Conservation (phyloP, 306 rosid genomes). For the Betula pendula region DNA sequence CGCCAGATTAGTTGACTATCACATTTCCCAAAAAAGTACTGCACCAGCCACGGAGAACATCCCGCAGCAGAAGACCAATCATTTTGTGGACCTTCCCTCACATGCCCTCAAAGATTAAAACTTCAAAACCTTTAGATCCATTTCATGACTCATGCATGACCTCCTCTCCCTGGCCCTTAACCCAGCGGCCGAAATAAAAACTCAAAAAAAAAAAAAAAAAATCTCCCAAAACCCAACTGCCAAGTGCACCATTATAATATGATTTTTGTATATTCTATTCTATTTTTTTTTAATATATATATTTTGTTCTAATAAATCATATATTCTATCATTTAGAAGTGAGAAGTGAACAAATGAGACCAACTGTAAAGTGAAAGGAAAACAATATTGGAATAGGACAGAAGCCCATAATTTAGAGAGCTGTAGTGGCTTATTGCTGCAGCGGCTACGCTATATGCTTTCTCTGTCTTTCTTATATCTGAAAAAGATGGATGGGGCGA, state of each 20-base stretch:
- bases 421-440: not conserved
- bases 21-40: not conserved
- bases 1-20: not conserved
- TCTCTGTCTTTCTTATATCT: not conserved
- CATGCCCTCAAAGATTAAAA: conserved; percentile 16
- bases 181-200: not conserved
- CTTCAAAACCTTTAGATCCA: not conserved
- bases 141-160: not conserved
- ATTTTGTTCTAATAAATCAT: too few relatives aligned
- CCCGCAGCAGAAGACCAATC: conserved; percentile 18
- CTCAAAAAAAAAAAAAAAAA: too few relatives aligned
- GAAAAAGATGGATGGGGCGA: conserved; percentile 7
- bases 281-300: too few relatives aligned
- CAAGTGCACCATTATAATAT: too few relatives aligned
- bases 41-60: not conserved
- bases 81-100: conserved; percentile 24
- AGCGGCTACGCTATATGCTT: not conserved
- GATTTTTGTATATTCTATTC: too few relatives aligned
- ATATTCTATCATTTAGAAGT: too few relatives aligned
- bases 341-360: too few relatives aligned
- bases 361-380: conserved; percentile 12
- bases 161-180: not conserved
- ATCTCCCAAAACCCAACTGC: too few relatives aligned
- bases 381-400: not conserved
- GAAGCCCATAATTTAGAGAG: not conserved